Base-by-base conservation (phyloP, 306 rosid genomes). In the Cicer pinnatifidum region DNA sequence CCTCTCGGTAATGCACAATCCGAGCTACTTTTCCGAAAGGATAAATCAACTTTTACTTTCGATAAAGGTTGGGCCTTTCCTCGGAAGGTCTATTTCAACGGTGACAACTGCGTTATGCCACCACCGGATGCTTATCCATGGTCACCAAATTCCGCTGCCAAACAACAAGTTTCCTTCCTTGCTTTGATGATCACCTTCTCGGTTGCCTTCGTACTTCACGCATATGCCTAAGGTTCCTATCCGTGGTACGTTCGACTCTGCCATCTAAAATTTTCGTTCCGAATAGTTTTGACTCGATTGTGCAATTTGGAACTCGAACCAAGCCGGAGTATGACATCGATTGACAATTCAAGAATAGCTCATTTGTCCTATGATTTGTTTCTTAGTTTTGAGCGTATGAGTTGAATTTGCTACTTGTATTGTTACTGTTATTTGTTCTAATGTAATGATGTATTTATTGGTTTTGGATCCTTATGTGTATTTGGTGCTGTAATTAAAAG, bases 21-120 rank as follows among this genome's bases (percentile, higher is more conserved):
- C 1, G 98, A 93, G 85, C 76, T 93, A 63, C 90, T 93, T 28
- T 90, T 91, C 71, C 83, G 44, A 19, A 93, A 93, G 75, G 91
- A 88, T 39, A 76, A 76, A 72, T 79, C 93, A 2, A 82, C 84
- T 58, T 93, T 93, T 69, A 89, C 93, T 58, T 89, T 93, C 20
- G 97, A 85, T 7, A 88, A 91, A 71, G 98, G 96, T 47, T 93
- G 98, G 98, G 98, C 92, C 11, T 93, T 93, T 81, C 97, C 98
- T 72, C 83, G 87, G 38, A 86, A 93, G 69, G 75, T 93, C 80
- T 91, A 87, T 82, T 93, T 91, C 83, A 91, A 93, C n/a, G 98
- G 98, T 13, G 97, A 93, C 57, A 84, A 80, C 39, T 93, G 98
- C 62, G 98, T 91, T 76, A 93, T 93, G 97, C 97, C 98, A 37